A percentile compares a stretch with the other conserved stretches of the same genome.
Evolutionary conservation across 2,329 filamentous ascomycete species (phyloP).

Genomic region (Paecilomyces sp.): DNA sequence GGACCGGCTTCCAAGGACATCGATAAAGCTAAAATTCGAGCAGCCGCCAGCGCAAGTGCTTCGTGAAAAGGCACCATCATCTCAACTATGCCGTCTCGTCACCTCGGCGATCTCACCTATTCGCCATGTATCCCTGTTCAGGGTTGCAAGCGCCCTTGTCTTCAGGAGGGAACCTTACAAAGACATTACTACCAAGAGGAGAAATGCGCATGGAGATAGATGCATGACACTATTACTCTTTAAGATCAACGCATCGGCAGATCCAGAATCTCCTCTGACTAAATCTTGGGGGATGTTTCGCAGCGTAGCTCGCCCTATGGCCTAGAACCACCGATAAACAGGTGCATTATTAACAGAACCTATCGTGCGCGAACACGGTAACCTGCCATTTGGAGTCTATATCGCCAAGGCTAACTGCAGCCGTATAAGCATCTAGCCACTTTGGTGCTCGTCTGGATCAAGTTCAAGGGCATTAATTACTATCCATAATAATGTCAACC

Average conservation of each 20-base stretch:
- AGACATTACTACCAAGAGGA: not conserved
- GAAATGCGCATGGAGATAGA: not conserved
- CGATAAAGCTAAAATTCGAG: not conserved
- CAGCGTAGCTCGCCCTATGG: not conserved
- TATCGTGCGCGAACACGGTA: not conserved
- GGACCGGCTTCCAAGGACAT: not conserved
- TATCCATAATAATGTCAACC: not conserved
- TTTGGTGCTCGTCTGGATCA: not conserved
- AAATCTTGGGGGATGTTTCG: not conserved
- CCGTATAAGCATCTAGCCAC: not conserved
- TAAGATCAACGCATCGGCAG: not conserved
- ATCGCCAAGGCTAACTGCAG: not conserved
- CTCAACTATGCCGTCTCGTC: not conserved
- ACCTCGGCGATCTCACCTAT: not conserved
- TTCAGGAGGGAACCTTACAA: not conserved
- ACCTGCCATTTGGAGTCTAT: not conserved
- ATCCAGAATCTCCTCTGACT: not conserved
- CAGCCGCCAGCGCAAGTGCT: not conserved
- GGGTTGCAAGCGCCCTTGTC: not conserved
- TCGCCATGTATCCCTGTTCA: not conserved
- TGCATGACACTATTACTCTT: not conserved
- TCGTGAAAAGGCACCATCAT: not conserved
- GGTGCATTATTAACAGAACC: not conserved
- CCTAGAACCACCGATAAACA: not conserved
- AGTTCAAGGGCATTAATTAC: not conserved